phyloP scores from a whole-genome alignment of 176 grass and related monocot genomes.

The Musa troglodytarum region DNA sequence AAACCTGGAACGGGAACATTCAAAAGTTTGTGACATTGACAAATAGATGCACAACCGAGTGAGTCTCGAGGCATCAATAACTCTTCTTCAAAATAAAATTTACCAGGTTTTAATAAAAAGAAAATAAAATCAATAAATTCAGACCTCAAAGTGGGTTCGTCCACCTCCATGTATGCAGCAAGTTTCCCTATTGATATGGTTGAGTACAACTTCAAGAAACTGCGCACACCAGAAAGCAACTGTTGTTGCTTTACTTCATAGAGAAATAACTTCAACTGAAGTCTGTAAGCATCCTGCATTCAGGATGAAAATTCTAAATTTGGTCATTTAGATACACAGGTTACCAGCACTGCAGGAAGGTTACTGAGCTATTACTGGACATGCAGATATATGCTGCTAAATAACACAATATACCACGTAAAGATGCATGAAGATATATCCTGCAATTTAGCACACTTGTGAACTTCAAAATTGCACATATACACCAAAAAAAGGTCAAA shows the following conservation, averaged over 20 bases:
- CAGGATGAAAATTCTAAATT: neutral
- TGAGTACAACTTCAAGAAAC: slow-evolving; percentile 85
- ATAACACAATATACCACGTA: too few species aligned
- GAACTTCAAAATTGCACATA: too few species aligned
- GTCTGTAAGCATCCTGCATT: slow-evolving; percentile 83
- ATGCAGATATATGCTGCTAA: too few species aligned
- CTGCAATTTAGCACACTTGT: too few species aligned
- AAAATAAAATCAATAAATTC: slow-evolving; percentile 16
- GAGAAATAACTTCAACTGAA: slow-evolving; percentile 95
- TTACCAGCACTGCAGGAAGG: too few species aligned
- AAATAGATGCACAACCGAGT: neutral
- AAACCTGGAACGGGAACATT: too few species aligned
- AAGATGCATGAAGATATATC: too few species aligned
- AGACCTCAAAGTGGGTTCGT: slow-evolving; percentile 82
- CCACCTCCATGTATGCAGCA: slow-evolving; percentile 90
- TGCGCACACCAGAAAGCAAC: slow-evolving; percentile 67
- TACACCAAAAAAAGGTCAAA: too few species aligned
- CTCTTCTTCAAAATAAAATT: neutral
- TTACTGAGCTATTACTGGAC: too few species aligned
- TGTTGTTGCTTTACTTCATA: slow-evolving; percentile 99
- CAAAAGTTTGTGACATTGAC: neutral
- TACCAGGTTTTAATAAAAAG: neutral
- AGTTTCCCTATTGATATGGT: slow-evolving; percentile 80
- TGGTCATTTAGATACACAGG: neutral
- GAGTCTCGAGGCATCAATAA: neutral